Base-by-base conservation (phyloP, 2,329 filamentous ascomycete genomes). In the Teratosphaeria pseudoeucalypti region DNA sequence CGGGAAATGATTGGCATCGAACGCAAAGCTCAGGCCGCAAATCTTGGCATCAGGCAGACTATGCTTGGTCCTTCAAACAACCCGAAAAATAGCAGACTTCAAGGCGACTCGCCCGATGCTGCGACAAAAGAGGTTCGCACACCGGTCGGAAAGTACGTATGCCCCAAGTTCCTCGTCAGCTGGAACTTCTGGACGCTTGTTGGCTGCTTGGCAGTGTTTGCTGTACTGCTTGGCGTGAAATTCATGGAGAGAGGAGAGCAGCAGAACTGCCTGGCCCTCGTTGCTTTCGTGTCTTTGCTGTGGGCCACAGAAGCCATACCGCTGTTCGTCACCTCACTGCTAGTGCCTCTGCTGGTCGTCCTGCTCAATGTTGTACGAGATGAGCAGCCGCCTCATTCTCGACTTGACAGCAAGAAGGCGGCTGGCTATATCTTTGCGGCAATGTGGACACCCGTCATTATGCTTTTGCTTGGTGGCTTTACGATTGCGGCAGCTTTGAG, bases 361-460 rank as follows among this genome's bases (percentile, higher is more conserved):
- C 78, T 95, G 23, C 81, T 99, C 54, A 83, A 85, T 52, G 91
- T 99, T 26, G 89, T 96, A 62, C 85, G 90, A 34, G 84, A 86
- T 34, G 89, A 95, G 57, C 82, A 85, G 5, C 81, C 83, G 66
- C 86, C 87, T 0, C 80, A 90, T 62, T 76, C 78, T 53, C 84
- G 92, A 26, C 80, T 99, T 6, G 81, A 82, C n/a, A 84, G 91
- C 2, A 92, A 92, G 72, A 82, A 85, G 52, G 92, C 94, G 0
- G 90, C 92, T 0, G 80, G 83, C 32, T 92, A 88, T 68, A 88
- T 96, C 60, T 97, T 99, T 68, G 82, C 90, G 4, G 87, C 94
- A 29, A 99, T 99, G 94, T 99, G 94, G 94, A 96, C 92, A 3
- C 92, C 94, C 0, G 94, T 99, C 58, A 99, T 99, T 66, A 97